Base-by-base conservation (phyloP, 345 rosid genomes). In the Leavenworthia alabamica region DNA sequence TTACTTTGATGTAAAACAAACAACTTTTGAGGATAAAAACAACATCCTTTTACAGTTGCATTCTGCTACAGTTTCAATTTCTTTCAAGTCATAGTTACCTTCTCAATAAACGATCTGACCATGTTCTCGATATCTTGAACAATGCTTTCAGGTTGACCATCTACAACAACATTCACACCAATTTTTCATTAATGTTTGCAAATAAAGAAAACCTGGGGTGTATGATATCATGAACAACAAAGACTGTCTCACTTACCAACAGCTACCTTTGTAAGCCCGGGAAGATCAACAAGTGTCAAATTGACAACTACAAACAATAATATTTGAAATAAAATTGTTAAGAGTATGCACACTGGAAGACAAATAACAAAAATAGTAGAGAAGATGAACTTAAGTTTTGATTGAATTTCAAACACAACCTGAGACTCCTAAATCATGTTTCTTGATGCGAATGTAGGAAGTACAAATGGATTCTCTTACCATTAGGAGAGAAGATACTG, bases 201-300 rank as follows among this genome's bases (percentile, higher is more conserved):
- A 66, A 27, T 11, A 41, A 48, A 64, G 36, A 32, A 53, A 35
- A 15, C 51, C 35, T 49, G 43, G 7, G 22, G 6, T 29, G 35
- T 19, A 14, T 23, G 16, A 44, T 37, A 44, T 41, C 60, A 33
- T 28, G 33, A 32, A 52, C 52, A n/a, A 55, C 32, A 46, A 22
- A 49, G 26, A 51, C 10, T 7, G 26, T 9, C 36, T 60, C 68
- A 47, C 64, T 53, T 55, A 92, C 98, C 97, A 39, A 92, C 83
- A 73, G 98, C 98, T 68, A 92, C 91, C 80, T 92, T 92, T 48
- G 98, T 92, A 49, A 92, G 89, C 41, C 97, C 98, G 56, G 98
- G 98, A 72, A 89, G 98, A 76, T 92, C 98, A 46, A 92, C 62
- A 74, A 92, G 75, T 36, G 98, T 92, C 87, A 92, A 76, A 79